These are phyloP conservation scores for Metarhizium album DNA, from an alignment of 2,329 filamentous ascomycete species.

Conservation along the genomic window DNA sequence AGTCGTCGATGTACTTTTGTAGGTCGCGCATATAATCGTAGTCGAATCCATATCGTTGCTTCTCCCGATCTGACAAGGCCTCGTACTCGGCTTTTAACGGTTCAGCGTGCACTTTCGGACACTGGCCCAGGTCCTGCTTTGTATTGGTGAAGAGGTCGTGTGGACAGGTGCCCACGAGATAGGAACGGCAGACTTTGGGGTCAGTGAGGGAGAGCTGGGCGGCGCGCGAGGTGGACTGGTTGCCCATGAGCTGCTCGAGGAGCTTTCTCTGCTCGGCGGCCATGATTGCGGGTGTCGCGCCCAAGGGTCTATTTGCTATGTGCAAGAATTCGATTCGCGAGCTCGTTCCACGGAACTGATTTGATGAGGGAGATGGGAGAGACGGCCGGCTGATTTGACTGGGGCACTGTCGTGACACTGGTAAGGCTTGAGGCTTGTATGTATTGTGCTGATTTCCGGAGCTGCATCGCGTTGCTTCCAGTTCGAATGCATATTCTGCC, in stretches of 20 bases:
- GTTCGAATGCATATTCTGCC: constrained; percentile 9
- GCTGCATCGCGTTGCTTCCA: background rate
- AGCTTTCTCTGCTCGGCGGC: constrained; percentile 96
- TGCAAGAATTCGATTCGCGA: background rate
- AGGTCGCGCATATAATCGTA: constrained; percentile 96
- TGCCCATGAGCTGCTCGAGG: constrained; percentile 92
- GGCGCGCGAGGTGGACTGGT: constrained; percentile 59
- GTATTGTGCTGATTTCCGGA: background rate
- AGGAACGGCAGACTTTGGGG: constrained; percentile 88
- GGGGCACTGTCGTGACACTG: too few relatives aligned
- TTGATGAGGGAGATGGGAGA: background rate
- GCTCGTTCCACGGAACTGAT: background rate
- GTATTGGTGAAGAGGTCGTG: constrained; percentile 99
- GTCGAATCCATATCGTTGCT: constrained; percentile 77
- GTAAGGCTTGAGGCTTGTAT: too few relatives aligned
- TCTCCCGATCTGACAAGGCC: constrained; percentile 56
- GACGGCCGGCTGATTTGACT: too few relatives aligned
- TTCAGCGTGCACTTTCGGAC: constrained; percentile 80
- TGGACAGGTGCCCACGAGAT: constrained; percentile 85
- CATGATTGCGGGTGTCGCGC: constrained; percentile 40
- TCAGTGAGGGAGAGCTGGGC: constrained; percentile 82
- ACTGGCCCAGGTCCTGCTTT: constrained; percentile 88
- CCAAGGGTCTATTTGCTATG: background rate
- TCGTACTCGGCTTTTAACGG: constrained; percentile 85
- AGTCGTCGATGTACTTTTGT: constrained; percentile 93